A percentile compares a stretch with the other conserved stretches of the same genome.
These are phyloP conservation scores for Amanita molliuscula DNA, from an alignment of 768 basidiomycete genomes.

Conservation along the genomic window DNA sequence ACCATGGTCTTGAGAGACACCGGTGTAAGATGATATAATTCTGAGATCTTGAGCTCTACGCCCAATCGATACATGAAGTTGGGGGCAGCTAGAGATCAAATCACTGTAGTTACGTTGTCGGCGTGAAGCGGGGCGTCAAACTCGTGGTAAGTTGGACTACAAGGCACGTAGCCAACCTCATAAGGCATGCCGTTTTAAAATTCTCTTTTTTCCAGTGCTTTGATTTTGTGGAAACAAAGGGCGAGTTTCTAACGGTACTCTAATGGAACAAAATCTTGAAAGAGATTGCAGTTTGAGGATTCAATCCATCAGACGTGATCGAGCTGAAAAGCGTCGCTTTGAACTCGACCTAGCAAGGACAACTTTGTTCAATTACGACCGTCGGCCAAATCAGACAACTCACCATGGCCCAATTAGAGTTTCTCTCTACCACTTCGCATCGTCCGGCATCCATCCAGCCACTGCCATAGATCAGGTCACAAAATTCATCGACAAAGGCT, in stretches of 20 bases:
- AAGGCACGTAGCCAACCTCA: constrained; percentile 49
- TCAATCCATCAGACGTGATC: constrained; percentile 26
- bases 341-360: constrained; percentile 67
- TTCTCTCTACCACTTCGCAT: constrained; percentile 66
- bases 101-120: constrained; percentile 34
- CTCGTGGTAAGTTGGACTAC: constrained; percentile 45
- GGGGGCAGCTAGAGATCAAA: constrained; percentile 22
- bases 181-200: constrained; percentile 74
- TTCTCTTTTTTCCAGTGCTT: constrained; percentile 79
- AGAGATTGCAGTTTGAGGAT: constrained; percentile 71
- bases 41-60: constrained; percentile 8
- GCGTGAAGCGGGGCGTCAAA: constrained; percentile 68
- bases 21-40: constrained; percentile 14
- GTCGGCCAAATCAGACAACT: constrained; percentile 17
- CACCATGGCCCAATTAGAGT: constrained; percentile 91
- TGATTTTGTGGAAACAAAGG: constrained; percentile 45
- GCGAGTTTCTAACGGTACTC: constrained; percentile 78
- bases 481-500: constrained; percentile 81
- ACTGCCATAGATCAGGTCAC: constrained; percentile 69
- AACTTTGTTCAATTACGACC: background rate
- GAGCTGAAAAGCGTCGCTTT: constrained; percentile 53
- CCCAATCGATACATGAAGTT: constrained; percentile 10
- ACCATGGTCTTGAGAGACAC: background rate
- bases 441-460: constrained; percentile 79
- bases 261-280: constrained; percentile 89